These are phyloP conservation scores for Candolleomyces aberdarensis DNA, from an alignment of 768 basidiomycete species.

Conservation along the genomic window DNA sequence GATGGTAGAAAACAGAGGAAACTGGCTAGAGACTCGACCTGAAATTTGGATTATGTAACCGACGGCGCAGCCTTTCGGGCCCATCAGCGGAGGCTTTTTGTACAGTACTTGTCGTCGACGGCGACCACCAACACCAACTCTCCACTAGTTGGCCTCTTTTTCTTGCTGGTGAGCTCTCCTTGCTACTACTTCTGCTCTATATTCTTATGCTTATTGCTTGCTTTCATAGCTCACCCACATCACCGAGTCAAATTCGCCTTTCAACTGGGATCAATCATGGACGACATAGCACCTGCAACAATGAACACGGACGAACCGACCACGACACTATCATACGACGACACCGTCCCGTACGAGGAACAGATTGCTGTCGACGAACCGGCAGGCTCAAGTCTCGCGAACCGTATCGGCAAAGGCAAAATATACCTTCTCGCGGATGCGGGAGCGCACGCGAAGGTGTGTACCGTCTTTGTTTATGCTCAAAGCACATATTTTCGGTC, in stretches of 20 bases:
- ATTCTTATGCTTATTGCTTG: neutral
- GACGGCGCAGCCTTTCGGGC: no score
- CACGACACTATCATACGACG: constrained; percentile 49
- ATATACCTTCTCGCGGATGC: constrained; percentile 78
- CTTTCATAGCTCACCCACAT: neutral
- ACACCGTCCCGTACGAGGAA: constrained; percentile 54
- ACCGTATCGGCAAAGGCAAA: constrained; percentile 69
- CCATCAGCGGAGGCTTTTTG: no score
- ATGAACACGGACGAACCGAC: constrained; percentile 2
- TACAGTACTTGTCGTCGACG: no score
- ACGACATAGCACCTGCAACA: constrained; percentile 23
- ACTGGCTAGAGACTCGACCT: neutral
- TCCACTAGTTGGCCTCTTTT: neutral
- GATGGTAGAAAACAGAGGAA: neutral
- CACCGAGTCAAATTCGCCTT: neutral
- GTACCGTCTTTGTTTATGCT: constrained; percentile 30
- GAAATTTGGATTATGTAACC: no score
- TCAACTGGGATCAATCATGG: neutral
- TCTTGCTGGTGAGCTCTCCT: neutral
- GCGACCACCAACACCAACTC: neutral
- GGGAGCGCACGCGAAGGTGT: constrained; percentile 72
- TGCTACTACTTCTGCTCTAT: neutral
- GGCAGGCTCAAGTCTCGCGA: constrained; percentile 44
- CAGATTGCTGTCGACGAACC: constrained; percentile 35
- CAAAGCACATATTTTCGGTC: constrained; percentile 18